These are phyloP conservation scores for Circinella umbellata DNA, from an alignment of 371 early-diverging fungal species.

Conservation along the genomic window DNA sequence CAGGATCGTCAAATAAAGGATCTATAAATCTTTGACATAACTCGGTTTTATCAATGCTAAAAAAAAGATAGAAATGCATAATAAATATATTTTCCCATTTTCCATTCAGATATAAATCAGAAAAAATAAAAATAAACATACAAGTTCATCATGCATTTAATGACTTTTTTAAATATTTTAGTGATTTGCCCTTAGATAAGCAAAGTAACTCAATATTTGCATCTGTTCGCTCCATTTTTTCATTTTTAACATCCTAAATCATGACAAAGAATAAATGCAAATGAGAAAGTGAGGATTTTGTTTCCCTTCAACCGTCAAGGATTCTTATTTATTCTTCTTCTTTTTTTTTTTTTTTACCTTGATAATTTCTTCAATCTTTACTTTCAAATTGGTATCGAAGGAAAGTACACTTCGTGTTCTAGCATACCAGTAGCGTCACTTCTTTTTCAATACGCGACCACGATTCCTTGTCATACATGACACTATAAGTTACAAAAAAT, in stretches of 20 bases:
- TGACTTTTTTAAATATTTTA: not conserved
- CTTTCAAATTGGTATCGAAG: not conserved
- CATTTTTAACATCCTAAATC: not conserved
- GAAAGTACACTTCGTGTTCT: not conserved
- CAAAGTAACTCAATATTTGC: not conserved
- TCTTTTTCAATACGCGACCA: not conserved
- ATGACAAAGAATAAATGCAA: not conserved
- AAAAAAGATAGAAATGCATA: no score
- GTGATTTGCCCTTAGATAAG: not conserved
- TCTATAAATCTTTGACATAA: constrained; percentile 8
- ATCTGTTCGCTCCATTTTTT: not conserved
- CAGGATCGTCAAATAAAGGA: constrained; percentile 2
- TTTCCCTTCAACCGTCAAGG: not conserved
- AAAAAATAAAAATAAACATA: not conserved
- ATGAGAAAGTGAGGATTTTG: not conserved
- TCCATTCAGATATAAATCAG: no score
- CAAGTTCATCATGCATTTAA: not conserved
- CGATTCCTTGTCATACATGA: not conserved
- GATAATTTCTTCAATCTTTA: not conserved
- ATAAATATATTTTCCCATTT: no score
- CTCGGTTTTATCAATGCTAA: not conserved
- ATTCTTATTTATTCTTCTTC: not conserved
- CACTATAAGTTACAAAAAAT: not conserved
- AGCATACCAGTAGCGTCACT: not conserved
- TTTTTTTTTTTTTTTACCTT: constrained; percentile 4